Conservation (phyloP, 768 basidiomycete species). For the Ephemerocybe angulata region DNA sequence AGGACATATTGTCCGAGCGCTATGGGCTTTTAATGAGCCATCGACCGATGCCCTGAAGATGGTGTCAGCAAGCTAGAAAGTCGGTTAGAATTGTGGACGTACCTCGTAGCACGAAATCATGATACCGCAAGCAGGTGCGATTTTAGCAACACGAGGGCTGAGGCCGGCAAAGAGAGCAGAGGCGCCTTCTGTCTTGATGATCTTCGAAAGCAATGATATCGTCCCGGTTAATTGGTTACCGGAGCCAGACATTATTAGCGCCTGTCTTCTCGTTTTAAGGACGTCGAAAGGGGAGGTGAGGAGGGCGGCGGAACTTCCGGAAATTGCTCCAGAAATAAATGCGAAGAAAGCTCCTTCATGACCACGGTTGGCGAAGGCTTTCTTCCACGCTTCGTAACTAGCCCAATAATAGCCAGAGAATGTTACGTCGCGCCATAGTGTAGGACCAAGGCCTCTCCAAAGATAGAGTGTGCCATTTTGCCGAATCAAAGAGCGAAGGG, state of each 20-base stretch:
- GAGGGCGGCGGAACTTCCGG: conserved; percentile 82
- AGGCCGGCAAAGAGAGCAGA: conserved; percentile 81
- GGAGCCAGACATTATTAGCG: conserved; percentile 64
- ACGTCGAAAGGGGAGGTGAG: conserved; percentile 96
- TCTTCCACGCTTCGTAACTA: conserved; percentile 84
- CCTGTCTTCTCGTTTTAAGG: conserved; percentile 90
- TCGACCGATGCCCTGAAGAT: conserved; percentile 54
- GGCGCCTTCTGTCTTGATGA: conserved; percentile 75
- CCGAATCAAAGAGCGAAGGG: conserved; percentile 57
- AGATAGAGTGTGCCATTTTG: conserved; percentile 65
- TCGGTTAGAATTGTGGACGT: conserved; percentile 18
- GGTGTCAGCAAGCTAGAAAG: conserved; percentile 9
- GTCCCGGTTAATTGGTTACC: conserved; percentile 43
- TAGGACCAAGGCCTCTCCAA: conserved; percentile 90
- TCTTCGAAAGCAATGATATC: conserved; percentile 60
- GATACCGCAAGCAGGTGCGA: conserved; percentile 95
- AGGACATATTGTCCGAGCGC: neutral
- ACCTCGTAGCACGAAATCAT: conserved; percentile 98
- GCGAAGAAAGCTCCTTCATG: conserved; percentile 62
- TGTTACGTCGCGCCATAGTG: conserved; percentile 95
- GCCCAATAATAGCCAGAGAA: conserved; percentile 98
- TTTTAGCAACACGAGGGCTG: conserved; percentile 86
- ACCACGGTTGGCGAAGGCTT: conserved; percentile 49
- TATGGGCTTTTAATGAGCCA: conserved; percentile 38
- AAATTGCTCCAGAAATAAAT: conserved; percentile 86